Evolutionary conservation across 2,329 filamentous ascomycete species (phyloP).

Genomic region (Tolypocladium album): DNA sequence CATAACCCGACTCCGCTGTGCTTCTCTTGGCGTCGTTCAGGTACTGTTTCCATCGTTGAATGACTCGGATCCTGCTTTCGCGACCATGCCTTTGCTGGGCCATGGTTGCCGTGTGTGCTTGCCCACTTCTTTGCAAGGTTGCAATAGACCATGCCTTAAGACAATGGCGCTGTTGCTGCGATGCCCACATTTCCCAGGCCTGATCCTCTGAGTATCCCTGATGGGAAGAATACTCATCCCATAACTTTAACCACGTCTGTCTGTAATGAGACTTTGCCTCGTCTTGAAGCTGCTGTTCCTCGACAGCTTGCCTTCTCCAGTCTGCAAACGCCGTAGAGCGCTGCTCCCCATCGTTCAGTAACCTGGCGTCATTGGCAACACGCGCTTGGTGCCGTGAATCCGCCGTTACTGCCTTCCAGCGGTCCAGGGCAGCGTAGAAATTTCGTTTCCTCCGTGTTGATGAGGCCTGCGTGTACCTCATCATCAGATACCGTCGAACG

Average conservation of each 20-base stretch:
- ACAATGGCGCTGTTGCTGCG: constrained; percentile 19
- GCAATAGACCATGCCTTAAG: constrained; percentile 26
- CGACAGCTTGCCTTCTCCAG: constrained; percentile 11
- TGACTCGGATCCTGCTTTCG: constrained; percentile 17
- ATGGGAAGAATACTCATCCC: constrained; percentile 9
- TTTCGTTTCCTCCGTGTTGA: constrained; percentile 19
- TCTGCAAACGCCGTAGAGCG: constrained; percentile 3
- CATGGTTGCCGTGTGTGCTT: constrained; percentile 24
- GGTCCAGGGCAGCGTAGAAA: constrained; percentile 19
- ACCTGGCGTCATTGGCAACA: constrained; percentile 7
- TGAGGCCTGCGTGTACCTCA: constrained; percentile 22
- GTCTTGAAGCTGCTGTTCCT: constrained; percentile 8
- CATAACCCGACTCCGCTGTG: constrained; percentile 1
- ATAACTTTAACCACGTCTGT: constrained; percentile 10
- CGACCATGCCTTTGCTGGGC: constrained; percentile 19
- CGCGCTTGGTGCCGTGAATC: constrained; percentile 6
- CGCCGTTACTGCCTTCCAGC: constrained; percentile 14
- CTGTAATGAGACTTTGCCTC: constrained; percentile 10
- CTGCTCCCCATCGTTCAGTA: constrained; percentile 4
- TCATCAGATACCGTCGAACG: constrained; percentile 22
- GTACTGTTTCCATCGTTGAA: constrained; percentile 20
- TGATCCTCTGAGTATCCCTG: constrained; percentile 13
- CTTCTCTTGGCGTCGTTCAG: constrained; percentile 7
- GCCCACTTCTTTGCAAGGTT: constrained; percentile 23
- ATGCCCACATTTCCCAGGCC: constrained; percentile 20